These are phyloP conservation scores for Ogataea nitratoaversa DNA, from an alignment of 805 yeast species.

Conservation along the genomic window DNA sequence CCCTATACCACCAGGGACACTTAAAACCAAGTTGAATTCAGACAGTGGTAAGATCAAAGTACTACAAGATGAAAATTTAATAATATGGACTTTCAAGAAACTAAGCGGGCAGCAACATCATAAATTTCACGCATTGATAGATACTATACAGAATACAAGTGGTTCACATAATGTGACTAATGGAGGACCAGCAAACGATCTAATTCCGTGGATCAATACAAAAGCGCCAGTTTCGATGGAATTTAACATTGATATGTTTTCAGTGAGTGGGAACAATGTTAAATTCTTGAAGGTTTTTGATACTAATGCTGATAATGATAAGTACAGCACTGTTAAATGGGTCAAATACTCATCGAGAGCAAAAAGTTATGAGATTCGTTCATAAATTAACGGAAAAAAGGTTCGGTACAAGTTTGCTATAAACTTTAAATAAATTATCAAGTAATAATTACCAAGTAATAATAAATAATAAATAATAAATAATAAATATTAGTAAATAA, in stretches of 20 bases:
- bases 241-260: slow-evolving; percentile 69
- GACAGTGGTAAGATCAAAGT: slow-evolving; percentile 68
- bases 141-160: slow-evolving; percentile 31
- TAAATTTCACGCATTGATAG: slow-evolving; percentile 46
- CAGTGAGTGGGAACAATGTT: slow-evolving; percentile 73
- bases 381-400: neutral
- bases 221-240: slow-evolving; percentile 72
- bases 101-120: slow-evolving; percentile 60
- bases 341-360: slow-evolving; percentile 73
- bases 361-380: slow-evolving; percentile 76
- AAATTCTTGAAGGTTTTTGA: slow-evolving; percentile 65
- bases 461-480: too few species aligned
- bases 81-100: slow-evolving; percentile 69
- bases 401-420: too few species aligned
- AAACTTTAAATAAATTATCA: too few species aligned
- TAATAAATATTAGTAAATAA: too few species aligned
- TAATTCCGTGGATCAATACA: slow-evolving; percentile 56
- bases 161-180: slow-evolving; percentile 12
- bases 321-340: slow-evolving; percentile 79
- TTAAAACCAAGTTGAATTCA: slow-evolving; percentile 38
- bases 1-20: slow-evolving; percentile 64
- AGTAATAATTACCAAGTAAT: too few species aligned
- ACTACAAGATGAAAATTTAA: slow-evolving; percentile 57
- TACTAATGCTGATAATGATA: slow-evolving; percentile 27
- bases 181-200: slow-evolving; percentile 2